Evolutionary conservation across 345 rosid species (phyloP), one percentile per base, ranked within the genome.

Genomic region (Pistacia atlantica): DNA sequence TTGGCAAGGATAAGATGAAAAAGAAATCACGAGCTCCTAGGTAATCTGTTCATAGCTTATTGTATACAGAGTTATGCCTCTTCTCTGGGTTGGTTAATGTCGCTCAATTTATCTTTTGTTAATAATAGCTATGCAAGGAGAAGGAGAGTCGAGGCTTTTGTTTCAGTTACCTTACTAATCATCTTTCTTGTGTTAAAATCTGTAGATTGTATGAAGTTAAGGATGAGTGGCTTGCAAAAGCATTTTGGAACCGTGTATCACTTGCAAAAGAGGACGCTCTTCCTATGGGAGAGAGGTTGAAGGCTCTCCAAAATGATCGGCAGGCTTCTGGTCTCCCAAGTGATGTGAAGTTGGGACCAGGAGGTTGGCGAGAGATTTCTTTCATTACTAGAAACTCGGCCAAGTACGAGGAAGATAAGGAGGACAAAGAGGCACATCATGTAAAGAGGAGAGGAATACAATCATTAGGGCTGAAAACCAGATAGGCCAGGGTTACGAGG

Each of bases 281-380:
- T 77, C 89, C 95, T 9, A 11, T 96, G 63, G 97, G 93, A 4
- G 98, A 93, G 84, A 93, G 98, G 72, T 93, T 80, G 33, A 87
- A 87, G 67, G 91, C 90, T 59, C 84, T 90, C 75, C 86, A 86
- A 81, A 83, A 80, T 9, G 81, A 71, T 62, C 82, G 65, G 8
- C 81, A 55, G 63, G 57, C 73, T 54, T 82, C 83, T 28, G 88
- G 90, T 57, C 63, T 63, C 37, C 73, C 85, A 11, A 86, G 77
- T 16, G 87, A 82, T 31, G 88, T 96, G 38, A 93, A 92, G 82
- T 82, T 90, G 66, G 98, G 98, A 65, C 90, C 92, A 8, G 98
- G 99, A 69, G 98, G 97, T 33, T 96, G 98, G 1, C 81, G 98
- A 17, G 97, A 96, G 82, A 87, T 93, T 77, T 93, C 97, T 46